Percentiles rank a stretch among this genome's conserved stretches.
These are phyloP conservation scores for Otatea glauca DNA, from an alignment of 176 grass and related monocot species.

Conservation along the genomic window DNA sequence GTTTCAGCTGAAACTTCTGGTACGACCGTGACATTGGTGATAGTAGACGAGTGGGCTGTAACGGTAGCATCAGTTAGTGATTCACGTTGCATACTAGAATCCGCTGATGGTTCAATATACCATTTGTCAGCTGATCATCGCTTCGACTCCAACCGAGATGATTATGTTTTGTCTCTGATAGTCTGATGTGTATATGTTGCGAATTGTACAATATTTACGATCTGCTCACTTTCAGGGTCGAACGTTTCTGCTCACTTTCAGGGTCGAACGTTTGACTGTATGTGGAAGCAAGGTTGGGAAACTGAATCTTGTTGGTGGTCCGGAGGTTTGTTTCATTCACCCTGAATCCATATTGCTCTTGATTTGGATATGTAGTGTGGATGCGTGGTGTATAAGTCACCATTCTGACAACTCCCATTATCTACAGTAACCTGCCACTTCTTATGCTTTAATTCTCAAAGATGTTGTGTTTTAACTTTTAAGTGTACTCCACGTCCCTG, in stretches of 20 bases:
- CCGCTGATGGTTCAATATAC: conserved; percentile 78
- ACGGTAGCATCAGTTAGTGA: conserved; percentile 88
- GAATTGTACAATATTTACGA: conserved; percentile 24
- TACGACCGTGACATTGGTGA: conserved; percentile 90
- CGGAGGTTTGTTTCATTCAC: conserved; percentile 64
- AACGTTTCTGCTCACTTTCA: conserved; percentile 44
- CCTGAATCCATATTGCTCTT: not conserved
- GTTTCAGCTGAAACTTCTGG: conserved; percentile 74
- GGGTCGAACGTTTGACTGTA: conserved; percentile 78
- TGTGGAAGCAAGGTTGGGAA: conserved; percentile 84
- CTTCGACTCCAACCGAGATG: conserved; percentile 79
- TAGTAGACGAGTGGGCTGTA: conserved; percentile 93
- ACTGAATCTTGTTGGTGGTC: conserved; percentile 87
- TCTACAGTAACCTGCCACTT: not conserved
- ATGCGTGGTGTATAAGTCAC: not conserved
- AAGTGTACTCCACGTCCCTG: not conserved
- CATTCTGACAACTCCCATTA: conserved; percentile 5
- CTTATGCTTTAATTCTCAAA: not conserved
- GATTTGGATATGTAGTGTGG: conserved; percentile 19
- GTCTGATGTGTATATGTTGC: not conserved
- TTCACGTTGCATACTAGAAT: conserved; percentile 91
- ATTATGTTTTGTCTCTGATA: conserved; percentile 54
- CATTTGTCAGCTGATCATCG: conserved; percentile 85
- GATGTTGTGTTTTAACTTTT: not conserved
- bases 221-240: too few relatives aligned